phyloP scores from a whole-genome alignment of 306 rosid species.

The Castanospermum australe region DNA sequence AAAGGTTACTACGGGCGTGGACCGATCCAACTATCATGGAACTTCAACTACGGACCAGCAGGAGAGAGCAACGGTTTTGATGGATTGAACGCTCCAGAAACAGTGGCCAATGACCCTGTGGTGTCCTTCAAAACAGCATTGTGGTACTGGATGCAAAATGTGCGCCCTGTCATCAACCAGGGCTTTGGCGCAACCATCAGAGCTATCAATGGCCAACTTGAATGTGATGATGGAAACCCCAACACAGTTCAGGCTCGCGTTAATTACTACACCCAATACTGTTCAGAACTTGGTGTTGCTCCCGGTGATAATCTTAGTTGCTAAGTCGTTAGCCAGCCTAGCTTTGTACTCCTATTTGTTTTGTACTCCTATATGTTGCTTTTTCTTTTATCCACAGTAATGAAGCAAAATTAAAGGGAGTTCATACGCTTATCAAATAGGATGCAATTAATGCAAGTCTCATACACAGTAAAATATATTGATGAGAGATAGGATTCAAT shows the following conservation, averaged over 20 bases:
- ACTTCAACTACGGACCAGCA: conserved; percentile 81
- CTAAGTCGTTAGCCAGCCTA: conserved; percentile 15
- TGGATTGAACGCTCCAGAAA: conserved; percentile 70
- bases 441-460: too few relatives aligned
- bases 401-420: too few relatives aligned
- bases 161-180: conserved; percentile 51
- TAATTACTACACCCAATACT: conserved; percentile 56
- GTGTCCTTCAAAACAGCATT: conserved; percentile 77
- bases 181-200: conserved; percentile 88
- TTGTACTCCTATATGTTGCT: too few relatives aligned
- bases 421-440: too few relatives aligned
- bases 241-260: conserved; percentile 51
- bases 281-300: conserved; percentile 61
- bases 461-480: too few relatives aligned
- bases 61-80: conserved; percentile 65
- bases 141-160: conserved; percentile 82
- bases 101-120: conserved; percentile 55
- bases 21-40: conserved; percentile 88
- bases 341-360: not conserved
- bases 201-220: conserved; percentile 84
- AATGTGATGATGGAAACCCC: conserved; percentile 64
- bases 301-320: conserved; percentile 74
- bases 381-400: too few relatives aligned
- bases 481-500: too few relatives aligned
- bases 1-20: conserved; percentile 87